Percentiles rank a stretch among this genome's conserved stretches.
These are phyloP conservation scores for Tetracladium marchalianum DNA, from an alignment of 495 filamentous ascomycete genomes.

Conservation along the genomic window DNA sequence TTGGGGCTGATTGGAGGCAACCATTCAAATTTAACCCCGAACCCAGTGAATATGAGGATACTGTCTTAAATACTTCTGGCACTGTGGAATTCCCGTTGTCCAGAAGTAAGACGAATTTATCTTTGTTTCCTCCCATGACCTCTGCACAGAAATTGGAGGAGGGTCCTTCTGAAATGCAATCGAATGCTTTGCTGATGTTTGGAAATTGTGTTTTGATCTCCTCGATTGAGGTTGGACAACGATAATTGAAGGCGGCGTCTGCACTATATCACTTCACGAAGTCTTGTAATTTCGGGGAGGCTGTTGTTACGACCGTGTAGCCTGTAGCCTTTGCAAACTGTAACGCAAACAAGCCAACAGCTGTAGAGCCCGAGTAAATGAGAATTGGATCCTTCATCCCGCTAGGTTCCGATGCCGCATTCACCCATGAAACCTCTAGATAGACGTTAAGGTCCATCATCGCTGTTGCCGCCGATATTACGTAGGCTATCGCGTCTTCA, in stretches of 20 bases:
- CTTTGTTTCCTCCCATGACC: too few relatives aligned
- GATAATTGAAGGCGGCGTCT: constrained; percentile 47
- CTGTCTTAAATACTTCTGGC: too few relatives aligned
- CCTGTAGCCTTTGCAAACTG: constrained; percentile 52
- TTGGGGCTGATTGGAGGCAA: too few relatives aligned
- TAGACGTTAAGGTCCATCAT: constrained; percentile 34
- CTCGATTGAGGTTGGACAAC: constrained; percentile 20
- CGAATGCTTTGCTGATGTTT: constrained; percentile 22
- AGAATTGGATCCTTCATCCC: too few relatives aligned
- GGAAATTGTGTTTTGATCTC: constrained; percentile 27
- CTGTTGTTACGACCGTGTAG: constrained; percentile 46
- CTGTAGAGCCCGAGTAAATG: constrained; percentile 51
- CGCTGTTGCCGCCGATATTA: constrained; percentile 35
- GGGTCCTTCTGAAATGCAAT: constrained; percentile 16
- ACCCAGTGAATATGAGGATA: too few relatives aligned
- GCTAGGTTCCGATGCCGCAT: too few relatives aligned
- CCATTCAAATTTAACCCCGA: too few relatives aligned
- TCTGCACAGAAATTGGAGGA: too few relatives aligned
- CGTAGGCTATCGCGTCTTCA: constrained; percentile 27
- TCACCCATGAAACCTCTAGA: constrained; percentile 22
- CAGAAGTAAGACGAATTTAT: too few relatives aligned
- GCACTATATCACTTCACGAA: constrained; percentile 34
- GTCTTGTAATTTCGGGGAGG: constrained; percentile 35
- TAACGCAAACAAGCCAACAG: constrained; percentile 50
- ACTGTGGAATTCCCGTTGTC: too few relatives aligned